Conservation (phyloP, 306 rosid species). For the Sophora flavescens region DNA sequence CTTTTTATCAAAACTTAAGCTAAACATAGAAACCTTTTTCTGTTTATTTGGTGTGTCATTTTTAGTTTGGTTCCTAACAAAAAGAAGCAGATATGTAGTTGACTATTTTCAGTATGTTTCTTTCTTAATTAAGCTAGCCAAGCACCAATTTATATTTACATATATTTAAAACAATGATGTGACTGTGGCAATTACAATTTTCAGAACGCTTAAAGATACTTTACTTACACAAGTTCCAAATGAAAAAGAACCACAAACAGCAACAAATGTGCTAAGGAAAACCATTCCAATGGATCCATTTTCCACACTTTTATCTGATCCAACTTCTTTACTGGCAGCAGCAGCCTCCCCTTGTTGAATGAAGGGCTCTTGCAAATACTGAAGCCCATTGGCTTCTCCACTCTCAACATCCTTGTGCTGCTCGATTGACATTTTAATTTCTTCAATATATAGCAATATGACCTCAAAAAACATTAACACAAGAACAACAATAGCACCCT, state of each 20-base stretch:
- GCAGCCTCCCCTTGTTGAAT: constrained; percentile 41
- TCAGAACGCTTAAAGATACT: constrained; percentile 35
- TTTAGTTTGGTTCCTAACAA: constrained; percentile 38
- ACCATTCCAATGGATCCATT: constrained; percentile 78
- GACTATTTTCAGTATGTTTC: constrained; percentile 10
- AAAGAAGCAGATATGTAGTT: neutral
- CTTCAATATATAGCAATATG: constrained; percentile 4
- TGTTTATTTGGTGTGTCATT: constrained; percentile 26
- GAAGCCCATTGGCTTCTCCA: constrained; percentile 46
- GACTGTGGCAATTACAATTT: neutral
- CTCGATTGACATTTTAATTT: constrained; percentile 59
- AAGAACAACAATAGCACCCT: neutral
- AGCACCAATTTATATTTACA: too few species aligned
- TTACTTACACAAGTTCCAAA: constrained; percentile 88
- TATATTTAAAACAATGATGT: neutral
- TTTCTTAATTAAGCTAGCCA: neutral
- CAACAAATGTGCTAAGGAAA: constrained; percentile 72
- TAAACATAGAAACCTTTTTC: constrained; percentile 11
- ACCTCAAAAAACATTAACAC: neutral
- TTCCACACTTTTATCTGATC: constrained; percentile 40
- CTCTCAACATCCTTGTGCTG: constrained; percentile 59
- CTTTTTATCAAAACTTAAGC: too few species aligned
- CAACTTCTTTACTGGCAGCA: constrained; percentile 28
- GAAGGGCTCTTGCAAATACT: constrained; percentile 62
- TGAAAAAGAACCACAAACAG: constrained; percentile 84